Evolutionary conservation across 495 filamentous ascomycete species (phyloP), one percentile per base, ranked within the genome.

Genomic region (Annulohypoxylon bovei): DNA sequence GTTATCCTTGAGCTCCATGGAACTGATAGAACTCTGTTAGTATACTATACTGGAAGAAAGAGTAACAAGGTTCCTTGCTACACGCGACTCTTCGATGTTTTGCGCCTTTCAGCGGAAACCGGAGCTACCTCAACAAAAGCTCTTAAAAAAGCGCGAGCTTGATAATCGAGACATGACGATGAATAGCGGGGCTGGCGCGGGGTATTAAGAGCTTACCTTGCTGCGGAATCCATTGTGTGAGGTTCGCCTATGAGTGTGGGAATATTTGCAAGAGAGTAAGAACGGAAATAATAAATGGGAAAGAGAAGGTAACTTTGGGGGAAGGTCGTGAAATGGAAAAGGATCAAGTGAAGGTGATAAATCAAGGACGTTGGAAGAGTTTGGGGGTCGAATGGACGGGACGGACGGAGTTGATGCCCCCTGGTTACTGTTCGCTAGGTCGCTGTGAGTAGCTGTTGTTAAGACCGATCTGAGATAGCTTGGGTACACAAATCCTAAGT

Each of bases 1-100:
- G 87, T 98, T 95, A 77, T 98, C 93, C 86, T 97, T 99, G 70
- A 99, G 91, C 88, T 98, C 95, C 74, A 97, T 85, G 53, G 76
- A 62, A 65, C 83, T 85, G 61, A 23, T 54, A 54, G 14, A 35
- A 22, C 22, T 7, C 53, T 16, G 35, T 76, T 59, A 74, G 70
- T 52, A 40, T 23, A 44, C 30, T 50, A 28, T 27, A 50, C 22
- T 5, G 20, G 5, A 50, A 11, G 20, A 4, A 39, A 8, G 7
- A 30, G 7, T 2, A 12, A 2, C 5, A 12, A 0, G 8, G 5
- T n/a, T 40, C 23, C 11, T 42, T 54, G 1, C 47, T 11, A 16
- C 1, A 9, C 3, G 25, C 14, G 4, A 25, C 4, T 28, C 23
- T 28, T 16, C 1, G 6, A 11, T 33, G 4, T 22, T 6, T 33